Base-by-base conservation (phyloP, 129 eudicot species). In the Calendula officinalis region DNA sequence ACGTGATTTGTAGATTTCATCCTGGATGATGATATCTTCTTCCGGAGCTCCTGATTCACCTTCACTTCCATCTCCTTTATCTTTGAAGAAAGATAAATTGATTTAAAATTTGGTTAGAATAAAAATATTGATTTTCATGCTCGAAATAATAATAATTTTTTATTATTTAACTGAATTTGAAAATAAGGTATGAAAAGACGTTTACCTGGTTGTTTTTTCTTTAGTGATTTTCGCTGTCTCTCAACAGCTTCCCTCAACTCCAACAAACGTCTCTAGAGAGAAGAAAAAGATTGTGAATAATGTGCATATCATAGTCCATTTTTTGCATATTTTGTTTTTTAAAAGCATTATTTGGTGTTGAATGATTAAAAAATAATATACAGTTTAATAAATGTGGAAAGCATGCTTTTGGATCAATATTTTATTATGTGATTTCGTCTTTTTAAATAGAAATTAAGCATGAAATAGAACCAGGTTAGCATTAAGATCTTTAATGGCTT, bases 191-290 rank as follows among this genome's bases (percentile, higher is more conserved):
- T 38, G 30, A 42, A 34, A 30, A 47, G 45, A 22, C 2, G 9
- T 70, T 42, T 81, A 88, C 98, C 98, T 56, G 95, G 64, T 66
- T 83, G 98, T 16, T 84, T 82, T 73, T 88, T 92, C 86, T 86
- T 92, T 69, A 92, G 80, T 48, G 68, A 85, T 56, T 88, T 92
- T 53, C 98, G 82, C 80, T 85, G 95, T 78, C 98, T 81, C 79
- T 92, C 98, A 79, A 92, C 83, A 71, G 90, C 82, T 80, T 92
- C 98, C 66, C 91, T 83, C 70, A 68, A 71, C 69, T 92, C 98
- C 68, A 92, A 66, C 73, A 88, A 81, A 67, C 81, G 86, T 72
- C 78, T 88, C 98, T 92, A 75, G 7, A 40, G 66, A 75, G 32
- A 53, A 82, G 53, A 47, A 46, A 4, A 67, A 5, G 33, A 4